Base-by-base conservation (phyloP, 1,284 basidiomycete genomes). In the Laetiporus sulphureus region DNA sequence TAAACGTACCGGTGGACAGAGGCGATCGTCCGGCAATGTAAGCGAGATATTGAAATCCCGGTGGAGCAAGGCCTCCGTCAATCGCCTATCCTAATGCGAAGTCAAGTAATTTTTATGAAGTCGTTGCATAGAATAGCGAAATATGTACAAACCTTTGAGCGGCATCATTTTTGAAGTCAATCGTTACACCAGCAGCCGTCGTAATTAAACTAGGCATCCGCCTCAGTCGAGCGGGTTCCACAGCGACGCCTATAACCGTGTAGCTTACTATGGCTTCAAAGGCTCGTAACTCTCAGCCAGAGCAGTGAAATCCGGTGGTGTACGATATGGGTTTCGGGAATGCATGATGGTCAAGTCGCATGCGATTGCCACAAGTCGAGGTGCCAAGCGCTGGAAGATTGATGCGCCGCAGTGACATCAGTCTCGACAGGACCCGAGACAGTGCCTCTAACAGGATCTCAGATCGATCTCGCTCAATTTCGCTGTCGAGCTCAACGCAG, bases 1-100 rank as follows among this genome's bases (percentile, higher is more conserved):
- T n/a, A n/a, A 27, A 55, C 77, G 51, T 53, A 94, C 91, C 0
- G 91, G 86, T 16, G 92, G 92, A 62, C 91, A 95, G 3, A 96
- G 64, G 39, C 92, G 67, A 59, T 90, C 75, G 1, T 70, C 59
- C 1, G 87, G 81, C 6, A 95, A 59, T 3, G 66, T 55, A 0
- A 94, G 50, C 16, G 67, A 63, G 31, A 95, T 58, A 0, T 66
- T 61, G 55, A 91, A 94, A 60, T 94, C 90, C 15, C 79, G 72
- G 46, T 73, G 63, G 16, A 94, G 70, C 13, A 95, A 66, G 0
- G 87, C 86, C 47, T 80, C 69, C 1, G 91, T 93, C 45, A 95
- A 66, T 21, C 75, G 69, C 53, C 91, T 89, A 46, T 24, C 31
- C 41, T 49, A 22, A 4, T 29, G 8, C n/a, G n/a, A n/a, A n/a